Evolutionary conservation across 345 rosid genomes (phyloP).

Genomic region (Camelina hispida): DNA sequence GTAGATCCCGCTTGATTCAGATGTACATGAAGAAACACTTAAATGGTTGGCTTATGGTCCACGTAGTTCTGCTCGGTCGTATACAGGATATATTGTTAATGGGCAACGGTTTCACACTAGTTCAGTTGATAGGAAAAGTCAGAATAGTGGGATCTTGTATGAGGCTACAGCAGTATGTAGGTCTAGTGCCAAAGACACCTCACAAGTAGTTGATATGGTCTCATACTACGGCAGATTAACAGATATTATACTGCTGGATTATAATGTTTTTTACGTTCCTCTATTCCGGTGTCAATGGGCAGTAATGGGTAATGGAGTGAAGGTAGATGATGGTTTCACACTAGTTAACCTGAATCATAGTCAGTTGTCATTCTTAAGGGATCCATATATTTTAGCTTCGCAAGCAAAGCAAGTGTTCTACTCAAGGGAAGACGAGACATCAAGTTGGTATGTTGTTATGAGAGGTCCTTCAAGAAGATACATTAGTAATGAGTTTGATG

Average conservation of each 20-base stretch:
- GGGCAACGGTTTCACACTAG: neutral
- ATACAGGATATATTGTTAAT: neutral
- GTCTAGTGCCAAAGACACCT: neutral
- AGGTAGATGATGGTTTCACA: neutral
- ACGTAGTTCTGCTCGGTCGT: neutral
- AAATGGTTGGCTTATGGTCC: constrained; percentile 4
- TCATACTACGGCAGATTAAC: neutral
- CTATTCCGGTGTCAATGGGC: neutral
- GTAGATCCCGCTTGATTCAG: neutral
- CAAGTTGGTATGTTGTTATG: neutral
- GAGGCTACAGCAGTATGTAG: neutral
- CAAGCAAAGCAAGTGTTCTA: neutral
- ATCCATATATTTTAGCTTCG: neutral
- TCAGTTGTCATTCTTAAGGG: neutral
- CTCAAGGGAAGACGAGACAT: neutral
- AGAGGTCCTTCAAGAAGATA: neutral
- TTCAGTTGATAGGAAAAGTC: neutral
- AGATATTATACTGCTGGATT: neutral
- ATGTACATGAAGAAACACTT: neutral
- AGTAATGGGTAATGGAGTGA: neutral
- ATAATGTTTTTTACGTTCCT: neutral
- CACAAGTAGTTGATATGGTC: neutral
- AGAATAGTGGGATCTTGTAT: neutral
- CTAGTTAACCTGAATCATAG: neutral
- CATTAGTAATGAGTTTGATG: neutral